Evolutionary conservation across 768 basidiomycete genomes (phyloP), one percentile per base, ranked within the genome.

Genomic region (Serpula lacrymans): DNA sequence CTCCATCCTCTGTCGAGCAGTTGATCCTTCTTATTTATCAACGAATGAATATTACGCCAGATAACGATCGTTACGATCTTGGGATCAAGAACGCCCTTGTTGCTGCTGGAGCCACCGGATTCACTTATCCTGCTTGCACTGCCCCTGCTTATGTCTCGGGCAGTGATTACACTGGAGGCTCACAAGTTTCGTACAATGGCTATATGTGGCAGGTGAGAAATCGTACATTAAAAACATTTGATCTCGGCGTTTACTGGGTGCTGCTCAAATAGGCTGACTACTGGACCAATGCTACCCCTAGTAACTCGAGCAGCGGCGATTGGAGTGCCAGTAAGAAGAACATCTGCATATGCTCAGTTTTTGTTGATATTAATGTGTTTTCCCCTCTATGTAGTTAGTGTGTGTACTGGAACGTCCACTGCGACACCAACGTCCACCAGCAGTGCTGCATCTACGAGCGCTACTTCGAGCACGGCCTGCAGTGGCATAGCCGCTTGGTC

Each of bases 31-130:
- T 13, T 34, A 20, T 23, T 22, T 22, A 24, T 33, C 31, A 33
- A 18, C 31, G 20, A 14, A 33, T 14, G 8, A 52, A 54, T 21
- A 51, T 50, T 61, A 41, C 20, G n/a, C 7, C 36, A 68, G 82
- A 67, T 21, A 84, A 85, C 52, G 61, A 66, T 42, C 72, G 76
- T 21, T 84, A 72, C 48, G 80, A 83, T 50, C 54, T 70, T 12
- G 75, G 71, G 5, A 75, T 83, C 45, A 84, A 86, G 62, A 71
- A 73, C 43, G 70, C 75, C 20, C 65, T 84, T 26, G 58, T 62
- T 11, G 74, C 75, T 11, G 77, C 81, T 25, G 81, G 82, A 34
- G 79, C 80, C n/a, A 78, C 77, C 13, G 80, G 82, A 6, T 85
- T 84, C 58, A 76, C 74, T 3, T 84, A 69, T 59, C 80, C 81